Conservation (phyloP, 805 yeast species). For the Saturnispora quitensis region DNA sequence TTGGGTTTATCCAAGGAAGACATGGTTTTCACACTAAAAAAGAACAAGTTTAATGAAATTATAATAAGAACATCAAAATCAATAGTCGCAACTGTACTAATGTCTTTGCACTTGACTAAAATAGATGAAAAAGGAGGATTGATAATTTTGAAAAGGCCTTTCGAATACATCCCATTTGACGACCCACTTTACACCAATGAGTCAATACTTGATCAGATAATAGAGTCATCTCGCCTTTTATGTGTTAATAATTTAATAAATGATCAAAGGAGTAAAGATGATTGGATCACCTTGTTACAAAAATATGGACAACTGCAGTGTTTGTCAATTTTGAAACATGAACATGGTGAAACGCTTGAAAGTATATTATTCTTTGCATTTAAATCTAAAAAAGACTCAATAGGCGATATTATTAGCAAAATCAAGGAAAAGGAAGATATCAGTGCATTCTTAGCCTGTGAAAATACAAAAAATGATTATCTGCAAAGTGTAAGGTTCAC, state of each 20-base stretch:
- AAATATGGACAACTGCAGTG: conserved; percentile 33
- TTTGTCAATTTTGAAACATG: conserved; percentile 36
- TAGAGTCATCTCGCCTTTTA: conserved; percentile 21
- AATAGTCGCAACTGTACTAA: conserved; percentile 45
- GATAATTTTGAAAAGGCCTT: conserved; percentile 34
- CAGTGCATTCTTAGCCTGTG: conserved; percentile 31
- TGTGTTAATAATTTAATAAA: conserved; percentile 35
- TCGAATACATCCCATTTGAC: conserved; percentile 29
- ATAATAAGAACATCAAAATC: conserved; percentile 44
- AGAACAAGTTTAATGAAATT: conserved; percentile 23
- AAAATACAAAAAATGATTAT: conserved; percentile 20
- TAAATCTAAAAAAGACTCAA: conserved; percentile 7
- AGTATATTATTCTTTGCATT: conserved; percentile 46
- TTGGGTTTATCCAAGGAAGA: conserved; percentile 30
- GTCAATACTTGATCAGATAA: conserved; percentile 30
- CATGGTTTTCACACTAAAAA: conserved; percentile 22
- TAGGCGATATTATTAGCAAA: conserved; percentile 23
- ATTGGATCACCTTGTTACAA: conserved; percentile 33
- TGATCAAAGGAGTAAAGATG: conserved; percentile 32
- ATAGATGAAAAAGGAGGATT: conserved; percentile 26
- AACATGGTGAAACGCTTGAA: conserved; percentile 43
- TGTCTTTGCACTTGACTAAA: conserved; percentile 32
- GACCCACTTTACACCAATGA: neutral
- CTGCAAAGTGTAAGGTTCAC: conserved; percentile 17
- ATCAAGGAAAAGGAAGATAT: conserved; percentile 30